Percentiles rank a stretch among this genome's conserved stretches.
phyloP scores from a whole-genome alignment of 2,329 filamentous ascomycete genomes.

The Diaporthe vaccinii region DNA sequence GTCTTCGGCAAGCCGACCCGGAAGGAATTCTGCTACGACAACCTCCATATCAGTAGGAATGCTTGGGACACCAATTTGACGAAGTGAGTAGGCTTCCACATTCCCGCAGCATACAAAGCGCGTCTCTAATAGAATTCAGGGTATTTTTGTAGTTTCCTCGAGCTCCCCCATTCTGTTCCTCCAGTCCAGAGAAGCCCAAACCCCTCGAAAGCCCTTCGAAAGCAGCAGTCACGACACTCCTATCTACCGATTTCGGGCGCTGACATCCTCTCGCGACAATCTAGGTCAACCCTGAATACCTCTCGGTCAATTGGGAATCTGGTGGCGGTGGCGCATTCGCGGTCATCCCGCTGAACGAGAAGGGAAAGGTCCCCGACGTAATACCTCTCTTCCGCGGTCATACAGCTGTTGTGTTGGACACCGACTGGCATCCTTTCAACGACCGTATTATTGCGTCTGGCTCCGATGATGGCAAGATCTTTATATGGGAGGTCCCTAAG shows the following conservation, averaged over 20 bases:
- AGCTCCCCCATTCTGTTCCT: too few species aligned
- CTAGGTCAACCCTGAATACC: slow-evolving; percentile 93
- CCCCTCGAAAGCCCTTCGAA: too few species aligned
- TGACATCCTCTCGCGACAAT: slow-evolving; percentile 41
- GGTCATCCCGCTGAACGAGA: slow-evolving; percentile 91
- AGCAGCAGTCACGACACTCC: too few species aligned
- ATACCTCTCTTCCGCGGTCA: slow-evolving; percentile 97
- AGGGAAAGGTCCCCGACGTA: slow-evolving; percentile 90
- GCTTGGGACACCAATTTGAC: slow-evolving; percentile 93
- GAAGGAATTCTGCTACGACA: slow-evolving; percentile 99
- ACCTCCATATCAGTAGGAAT: slow-evolving; percentile 96
- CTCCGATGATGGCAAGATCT: slow-evolving; percentile 97
- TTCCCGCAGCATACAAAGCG: too few species aligned
- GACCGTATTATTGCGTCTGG: slow-evolving; percentile 92
- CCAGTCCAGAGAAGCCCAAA: too few species aligned
- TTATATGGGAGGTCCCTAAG: slow-evolving; percentile 94
- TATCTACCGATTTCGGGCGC: slow-evolving; percentile 26
- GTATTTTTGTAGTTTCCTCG: too few species aligned
- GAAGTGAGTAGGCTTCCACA: too few species aligned
- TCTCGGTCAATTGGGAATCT: slow-evolving; percentile 98
- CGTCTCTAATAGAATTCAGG: too few species aligned
- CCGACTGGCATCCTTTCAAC: slow-evolving; percentile 98
- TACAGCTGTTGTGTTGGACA: slow-evolving; percentile 95
- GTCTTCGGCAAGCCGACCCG: slow-evolving; percentile 96
- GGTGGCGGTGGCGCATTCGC: slow-evolving; percentile 97